Base-by-base conservation (phyloP, 768 basidiomycete genomes). In the Leccinellum albellum region DNA sequence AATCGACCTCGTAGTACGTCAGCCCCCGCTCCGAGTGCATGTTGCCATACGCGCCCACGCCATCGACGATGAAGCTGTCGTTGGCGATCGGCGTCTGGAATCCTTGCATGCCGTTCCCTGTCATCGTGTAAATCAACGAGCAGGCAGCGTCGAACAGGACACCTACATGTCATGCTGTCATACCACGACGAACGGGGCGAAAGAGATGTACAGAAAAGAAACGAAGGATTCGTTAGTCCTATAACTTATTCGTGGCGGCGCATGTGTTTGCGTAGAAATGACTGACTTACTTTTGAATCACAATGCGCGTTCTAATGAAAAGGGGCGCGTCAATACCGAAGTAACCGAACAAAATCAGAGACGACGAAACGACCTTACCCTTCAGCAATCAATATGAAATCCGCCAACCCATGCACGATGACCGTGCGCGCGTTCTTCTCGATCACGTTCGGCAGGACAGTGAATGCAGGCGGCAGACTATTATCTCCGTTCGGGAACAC, bases 371-470 rank as follows among this genome's bases (percentile, higher is more conserved):
- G 21, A 45, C 68, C 81, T 56, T 58, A 87, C 86, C 89, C 89
- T 59, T 89, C 85, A 12, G 88, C 82, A 50, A 91, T 88, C 37
- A 89, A 74, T 55, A 88, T 78, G 63, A 83, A 91, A 69, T 91
- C 89, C 0, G 82, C 86, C 50, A 88, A 74, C 0, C 89, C 89
- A 50, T 91, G 88, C 4, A 83, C 77, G 53, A 91, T 85, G 14
- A 90, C 86, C 2, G 77, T 80, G 51, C 87, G 76, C 52, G 81
- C 73, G 68, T 77, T 89, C 76, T 88, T 89, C 72, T 89, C 86
- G 54, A 91, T 90, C 54, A 88, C 87, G 59, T 76, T 85, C 6
- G 89, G 87, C 4, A 91, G 75, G 2, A 89, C 87, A 6, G 77
- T 82, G 51, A 89, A 76, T 0, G 81, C 79, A 8, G 87, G 78